Evolutionary conservation across 495 filamentous ascomycete genomes (phyloP), one percentile per base, ranked within the genome.

Genomic region (Poronia punctata): DNA sequence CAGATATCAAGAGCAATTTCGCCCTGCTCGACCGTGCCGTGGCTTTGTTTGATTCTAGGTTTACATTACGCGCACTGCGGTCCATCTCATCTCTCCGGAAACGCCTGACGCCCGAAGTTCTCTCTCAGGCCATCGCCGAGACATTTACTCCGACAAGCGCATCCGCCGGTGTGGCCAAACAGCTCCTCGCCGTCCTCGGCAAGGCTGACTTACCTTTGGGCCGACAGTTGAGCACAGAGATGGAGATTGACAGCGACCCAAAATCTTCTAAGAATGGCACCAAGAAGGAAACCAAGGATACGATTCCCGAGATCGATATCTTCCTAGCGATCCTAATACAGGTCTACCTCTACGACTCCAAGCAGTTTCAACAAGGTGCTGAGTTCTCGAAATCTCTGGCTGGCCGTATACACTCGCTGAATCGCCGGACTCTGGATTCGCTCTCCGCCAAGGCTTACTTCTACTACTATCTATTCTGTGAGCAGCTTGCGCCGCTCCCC

Each of bases 71-170:
- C 48, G 92, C 92, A 40, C 76, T 98, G 40, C 84, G 92, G 37
- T 94, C 88, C 42, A 93, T 95, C 66, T 95, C 92, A 26, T 88
- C 87, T 42, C 80, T 97, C 62, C 86, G 92, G 59, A 96, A 96
- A 70, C 74, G 84, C 44, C 76, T 96, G 53, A 84, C 82, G 7
- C 72, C 84, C 19, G 86, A 87, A 50, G 78, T 93, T 51, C 74
- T 95, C 45, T 69, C 81, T 15, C 79, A 86, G 63, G 82, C 84
- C 47, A 83, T 95, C 50, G 76, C 79, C 33, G 83, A 94, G 45
- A 86, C 82, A 21, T 95, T 88, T 54, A 65, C 76, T 35, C 64
- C 74, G 20, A 57, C 61, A 17, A 63, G 63, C 19, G 29, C 66
- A 23, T 80, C 78, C 23, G 84, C 68, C 51, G 57, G 72, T 29